Evolutionary conservation across 306 rosid genomes (phyloP).

Genomic region (Acmispon strigosus): DNA sequence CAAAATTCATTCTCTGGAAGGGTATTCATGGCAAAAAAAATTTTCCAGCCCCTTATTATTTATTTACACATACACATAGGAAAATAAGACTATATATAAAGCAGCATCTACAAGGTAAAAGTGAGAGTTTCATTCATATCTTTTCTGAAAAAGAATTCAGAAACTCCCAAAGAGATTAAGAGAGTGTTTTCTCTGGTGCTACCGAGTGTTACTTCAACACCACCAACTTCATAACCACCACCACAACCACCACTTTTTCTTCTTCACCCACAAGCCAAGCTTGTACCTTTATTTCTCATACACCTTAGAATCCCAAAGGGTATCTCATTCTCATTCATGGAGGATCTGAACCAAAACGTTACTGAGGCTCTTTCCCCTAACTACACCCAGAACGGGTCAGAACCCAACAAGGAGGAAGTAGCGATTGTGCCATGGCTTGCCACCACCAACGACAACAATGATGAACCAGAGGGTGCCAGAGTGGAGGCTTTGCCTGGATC

Average conservation of each 20-base stretch:
- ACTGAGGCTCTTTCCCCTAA: background rate
- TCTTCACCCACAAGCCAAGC: background rate
- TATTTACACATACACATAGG: background rate
- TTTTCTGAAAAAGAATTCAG: background rate
- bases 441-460: background rate
- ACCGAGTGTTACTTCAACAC: background rate
- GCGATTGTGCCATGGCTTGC: background rate
- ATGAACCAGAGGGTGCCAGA: background rate
- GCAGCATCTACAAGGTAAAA: background rate
- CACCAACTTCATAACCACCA: too few relatives aligned
- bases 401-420: background rate
- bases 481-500: too few relatives aligned
- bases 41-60: background rate
- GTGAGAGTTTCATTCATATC: constrained; percentile 8
- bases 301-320: background rate
- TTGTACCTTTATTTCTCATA: background rate
- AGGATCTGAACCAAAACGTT: background rate
- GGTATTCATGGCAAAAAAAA: background rate
- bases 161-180: too few relatives aligned
- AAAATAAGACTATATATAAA: background rate
- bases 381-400: background rate
- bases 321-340: constrained; percentile 22
- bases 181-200: too few relatives aligned
- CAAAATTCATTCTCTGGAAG: background rate
- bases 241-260: too few relatives aligned